Evolutionary conservation across 2,329 filamentous ascomycete genomes (phyloP).

Genomic region (Knufia petricola): DNA sequence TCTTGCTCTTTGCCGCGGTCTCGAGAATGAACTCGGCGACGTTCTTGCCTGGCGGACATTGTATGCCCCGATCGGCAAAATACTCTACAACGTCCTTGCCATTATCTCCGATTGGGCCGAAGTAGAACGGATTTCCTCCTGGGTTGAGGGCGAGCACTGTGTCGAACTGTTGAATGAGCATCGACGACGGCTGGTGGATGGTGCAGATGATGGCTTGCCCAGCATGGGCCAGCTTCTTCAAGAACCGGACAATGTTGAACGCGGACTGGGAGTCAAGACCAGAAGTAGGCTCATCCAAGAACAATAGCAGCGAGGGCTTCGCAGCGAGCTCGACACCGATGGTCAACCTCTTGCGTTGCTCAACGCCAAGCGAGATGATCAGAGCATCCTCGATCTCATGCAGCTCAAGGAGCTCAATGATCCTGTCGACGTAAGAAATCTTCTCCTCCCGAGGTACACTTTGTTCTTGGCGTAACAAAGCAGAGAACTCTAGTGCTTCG

Average conservation of each 20-base stretch:
- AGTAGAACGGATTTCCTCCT: constrained; percentile 63
- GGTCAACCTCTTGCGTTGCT: constrained; percentile 62
- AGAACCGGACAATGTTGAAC: constrained; percentile 57
- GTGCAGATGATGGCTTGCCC: constrained; percentile 66
- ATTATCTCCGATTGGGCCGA: constrained; percentile 60
- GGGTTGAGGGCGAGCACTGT: constrained; percentile 61
- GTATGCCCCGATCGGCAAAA: constrained; percentile 55
- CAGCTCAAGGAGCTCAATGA: constrained; percentile 57
- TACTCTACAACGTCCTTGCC: constrained; percentile 57
- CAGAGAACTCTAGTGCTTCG: constrained; percentile 61
- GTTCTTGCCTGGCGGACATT: constrained; percentile 57
- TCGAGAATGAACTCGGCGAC: constrained; percentile 59
- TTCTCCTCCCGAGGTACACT: constrained; percentile 50
- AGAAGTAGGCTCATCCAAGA: constrained; percentile 63
- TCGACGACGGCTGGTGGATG: constrained; percentile 61
- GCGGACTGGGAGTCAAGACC: constrained; percentile 62
- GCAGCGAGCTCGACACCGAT: constrained; percentile 66
- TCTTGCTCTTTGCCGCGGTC: constrained; percentile 50
- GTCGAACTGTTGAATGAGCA: constrained; percentile 63
- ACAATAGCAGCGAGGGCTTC: constrained; percentile 57
- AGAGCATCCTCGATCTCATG: constrained; percentile 58
- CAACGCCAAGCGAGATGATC: constrained; percentile 54
- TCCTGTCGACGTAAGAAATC: constrained; percentile 55
- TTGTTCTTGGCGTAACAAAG: constrained; percentile 52
- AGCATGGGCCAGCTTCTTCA: constrained; percentile 56